Conservation (phyloP, 2,329 filamentous ascomycete species). For the Cytospora paraplurivora region DNA sequence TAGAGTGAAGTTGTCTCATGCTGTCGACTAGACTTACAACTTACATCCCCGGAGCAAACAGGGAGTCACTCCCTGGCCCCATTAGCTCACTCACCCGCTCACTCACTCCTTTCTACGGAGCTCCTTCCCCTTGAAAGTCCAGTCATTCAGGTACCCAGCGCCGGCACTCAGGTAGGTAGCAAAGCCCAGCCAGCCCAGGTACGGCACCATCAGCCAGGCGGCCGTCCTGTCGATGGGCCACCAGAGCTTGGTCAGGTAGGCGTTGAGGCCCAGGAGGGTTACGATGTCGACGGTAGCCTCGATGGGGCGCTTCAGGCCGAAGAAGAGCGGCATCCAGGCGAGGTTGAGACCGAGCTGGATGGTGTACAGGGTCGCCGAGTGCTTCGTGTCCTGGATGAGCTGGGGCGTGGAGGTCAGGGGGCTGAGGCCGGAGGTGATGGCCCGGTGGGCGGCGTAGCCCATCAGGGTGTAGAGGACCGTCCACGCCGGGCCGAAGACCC, state of each 20-base stretch:
- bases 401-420: conserved; percentile 53
- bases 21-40: not conserved
- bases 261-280: conserved; percentile 69
- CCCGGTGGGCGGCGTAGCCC: conserved; percentile 87
- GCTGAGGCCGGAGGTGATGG: conserved; percentile 63
- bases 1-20: not conserved
- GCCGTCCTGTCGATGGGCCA: conserved; percentile 71
- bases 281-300: conserved; percentile 76
- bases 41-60: not conserved
- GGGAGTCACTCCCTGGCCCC: not conserved
- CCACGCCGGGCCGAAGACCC: conserved; percentile 67
- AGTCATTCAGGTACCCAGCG: conserved; percentile 68
- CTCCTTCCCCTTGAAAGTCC: conserved; percentile 55
- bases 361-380: conserved; percentile 79
- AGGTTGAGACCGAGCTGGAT: conserved; percentile 85
- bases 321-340: conserved; percentile 92
- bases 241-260: conserved; percentile 77
- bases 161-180: conserved; percentile 81
- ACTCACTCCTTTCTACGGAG: conserved; percentile 32
- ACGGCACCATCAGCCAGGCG: conserved; percentile 76
- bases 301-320: conserved; percentile 71
- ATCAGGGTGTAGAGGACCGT: conserved; percentile 72
- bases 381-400: conserved; percentile 61
- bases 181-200: conserved; percentile 83
- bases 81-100: not conserved